Percentiles rank a stretch among this genome's conserved stretches.
These are phyloP conservation scores for Populus pruinosa DNA, from an alignment of 345 rosid genomes.

Conservation along the genomic window DNA sequence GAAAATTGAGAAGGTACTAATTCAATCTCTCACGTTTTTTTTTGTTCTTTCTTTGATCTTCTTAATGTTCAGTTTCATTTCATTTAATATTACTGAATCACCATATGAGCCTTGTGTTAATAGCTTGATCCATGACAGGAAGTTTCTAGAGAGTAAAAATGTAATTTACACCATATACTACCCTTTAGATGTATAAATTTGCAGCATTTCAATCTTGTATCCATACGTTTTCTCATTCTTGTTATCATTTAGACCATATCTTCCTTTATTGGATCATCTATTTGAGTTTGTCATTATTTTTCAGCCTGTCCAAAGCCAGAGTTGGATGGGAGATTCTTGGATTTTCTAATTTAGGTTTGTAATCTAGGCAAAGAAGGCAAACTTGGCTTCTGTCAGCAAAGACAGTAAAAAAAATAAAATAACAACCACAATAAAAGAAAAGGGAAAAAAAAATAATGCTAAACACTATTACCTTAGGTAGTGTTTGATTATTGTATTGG, in stretches of 20 bases:
- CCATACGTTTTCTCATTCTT: not conserved
- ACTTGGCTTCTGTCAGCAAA: not conserved
- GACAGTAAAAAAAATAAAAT: not conserved
- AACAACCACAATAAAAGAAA: no score
- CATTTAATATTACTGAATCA: not conserved
- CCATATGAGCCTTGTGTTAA: not conserved
- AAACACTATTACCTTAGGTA: not conserved
- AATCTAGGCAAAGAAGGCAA: not conserved
- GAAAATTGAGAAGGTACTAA: constrained; percentile 84
- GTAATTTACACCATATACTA: not conserved
- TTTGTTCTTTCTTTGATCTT: not conserved
- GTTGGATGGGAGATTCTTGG: not conserved
- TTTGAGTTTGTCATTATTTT: not conserved
- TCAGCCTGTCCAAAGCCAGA: not conserved
- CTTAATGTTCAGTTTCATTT: not conserved
- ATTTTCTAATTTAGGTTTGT: not conserved
- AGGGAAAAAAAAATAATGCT: not conserved
- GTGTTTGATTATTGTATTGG: no score
- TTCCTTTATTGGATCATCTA: not conserved
- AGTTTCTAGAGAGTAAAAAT: not conserved
- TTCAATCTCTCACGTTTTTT: not conserved
- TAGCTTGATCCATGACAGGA: not conserved
- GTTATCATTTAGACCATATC: not conserved
- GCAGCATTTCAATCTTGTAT: not conserved
- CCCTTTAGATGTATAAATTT: constrained; percentile 1